phyloP scores from a whole-genome alignment of 441 rosid species.

The Pelargonium myrrhifolium region DNA sequence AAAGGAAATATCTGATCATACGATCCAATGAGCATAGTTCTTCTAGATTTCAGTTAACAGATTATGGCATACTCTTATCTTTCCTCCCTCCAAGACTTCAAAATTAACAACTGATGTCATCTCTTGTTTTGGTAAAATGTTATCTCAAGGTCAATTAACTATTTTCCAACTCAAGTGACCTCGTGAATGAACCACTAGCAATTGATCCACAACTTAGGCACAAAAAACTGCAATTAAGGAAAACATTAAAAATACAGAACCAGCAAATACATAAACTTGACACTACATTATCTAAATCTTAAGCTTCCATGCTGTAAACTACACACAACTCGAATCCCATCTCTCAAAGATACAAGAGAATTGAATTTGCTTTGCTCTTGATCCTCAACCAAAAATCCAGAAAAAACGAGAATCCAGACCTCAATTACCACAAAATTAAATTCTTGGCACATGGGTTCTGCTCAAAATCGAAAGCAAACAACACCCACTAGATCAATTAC shows the following conservation, averaged over 20 bases:
- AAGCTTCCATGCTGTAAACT: too few relatives aligned
- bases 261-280: too few relatives aligned
- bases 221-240: too few relatives aligned
- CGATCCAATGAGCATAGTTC: neutral
- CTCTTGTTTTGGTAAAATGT: neutral
- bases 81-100: neutral
- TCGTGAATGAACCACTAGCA: too few relatives aligned
- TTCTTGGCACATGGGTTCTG: neutral
- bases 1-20: neutral
- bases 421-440: neutral
- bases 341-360: too few relatives aligned
- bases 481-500: neutral
- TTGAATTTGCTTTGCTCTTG: too few relatives aligned
- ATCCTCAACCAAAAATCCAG: too few relatives aligned
- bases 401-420: neutral
- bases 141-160: neutral
- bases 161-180: too few relatives aligned
- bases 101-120: neutral
- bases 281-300: too few relatives aligned
- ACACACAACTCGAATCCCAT: too few relatives aligned
- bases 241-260: too few relatives aligned
- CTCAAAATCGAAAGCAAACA: neutral
- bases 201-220: too few relatives aligned
- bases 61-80: neutral
- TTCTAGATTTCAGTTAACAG: neutral